phyloP scores from a whole-genome alignment of 2,329 filamentous ascomycete species.

The Aureobasidium sp. region DNA sequence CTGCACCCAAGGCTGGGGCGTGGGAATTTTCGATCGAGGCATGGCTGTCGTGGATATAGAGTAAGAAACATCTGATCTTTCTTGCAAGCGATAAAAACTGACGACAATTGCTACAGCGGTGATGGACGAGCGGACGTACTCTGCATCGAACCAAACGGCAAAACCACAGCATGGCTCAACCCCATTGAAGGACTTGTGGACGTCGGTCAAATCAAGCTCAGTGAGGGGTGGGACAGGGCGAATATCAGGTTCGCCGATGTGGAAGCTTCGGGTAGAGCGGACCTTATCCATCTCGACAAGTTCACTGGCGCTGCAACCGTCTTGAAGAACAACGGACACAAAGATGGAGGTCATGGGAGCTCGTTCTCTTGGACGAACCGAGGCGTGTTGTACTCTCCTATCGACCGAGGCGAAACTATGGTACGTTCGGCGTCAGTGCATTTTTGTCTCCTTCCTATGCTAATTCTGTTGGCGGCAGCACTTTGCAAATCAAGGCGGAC shows the following conservation, averaged over 20 bases:
- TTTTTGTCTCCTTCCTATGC: neutral
- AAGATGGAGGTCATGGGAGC: neutral
- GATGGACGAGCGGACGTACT: neutral
- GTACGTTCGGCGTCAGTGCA: neutral
- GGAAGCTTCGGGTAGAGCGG: slow-evolving; percentile 16
- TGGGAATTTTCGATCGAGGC: neutral
- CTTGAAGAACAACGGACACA: neutral
- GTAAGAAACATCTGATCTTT: neutral
- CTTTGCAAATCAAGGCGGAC: neutral
- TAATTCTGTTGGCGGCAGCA: neutral
- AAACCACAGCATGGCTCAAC: slow-evolving; percentile 9
- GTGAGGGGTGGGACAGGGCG: slow-evolving; percentile 14
- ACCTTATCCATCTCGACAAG: neutral
- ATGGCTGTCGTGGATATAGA: neutral
- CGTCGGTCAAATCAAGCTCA: slow-evolving; percentile 14
- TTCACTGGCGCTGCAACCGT: neutral
- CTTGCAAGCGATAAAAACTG: too few relatives aligned
- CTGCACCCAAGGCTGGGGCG: neutral
- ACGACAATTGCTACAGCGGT: neutral
- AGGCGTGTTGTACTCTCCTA: neutral
- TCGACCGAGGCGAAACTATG: neutral
- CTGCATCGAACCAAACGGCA: neutral
- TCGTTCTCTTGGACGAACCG: neutral
- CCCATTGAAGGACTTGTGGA: slow-evolving; percentile 11
- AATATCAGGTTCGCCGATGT: slow-evolving; percentile 18